phyloP scores from a whole-genome alignment of 2,329 filamentous ascomycete genomes.

The Coniochaeta pulveracea region DNA sequence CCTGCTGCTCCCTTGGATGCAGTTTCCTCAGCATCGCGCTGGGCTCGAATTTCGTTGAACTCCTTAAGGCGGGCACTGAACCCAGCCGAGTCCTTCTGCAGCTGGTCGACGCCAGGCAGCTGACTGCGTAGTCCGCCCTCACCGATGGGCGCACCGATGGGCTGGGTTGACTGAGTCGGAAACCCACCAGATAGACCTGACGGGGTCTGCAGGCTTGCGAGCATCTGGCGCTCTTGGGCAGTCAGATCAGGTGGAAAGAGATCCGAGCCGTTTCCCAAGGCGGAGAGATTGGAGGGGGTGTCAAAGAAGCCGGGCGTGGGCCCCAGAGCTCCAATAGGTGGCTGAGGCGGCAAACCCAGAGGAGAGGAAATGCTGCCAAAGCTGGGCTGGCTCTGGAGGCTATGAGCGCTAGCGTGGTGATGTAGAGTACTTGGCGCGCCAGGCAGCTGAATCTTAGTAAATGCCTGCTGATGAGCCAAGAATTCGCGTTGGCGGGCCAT shows the following conservation, averaged over 20 bases:
- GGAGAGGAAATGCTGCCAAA: constrained; percentile 93
- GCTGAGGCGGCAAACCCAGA: constrained; percentile 43
- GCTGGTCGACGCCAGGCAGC: constrained; percentile 37
- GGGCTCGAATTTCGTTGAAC: constrained; percentile 69
- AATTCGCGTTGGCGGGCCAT: constrained; percentile 95
- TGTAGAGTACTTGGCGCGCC: constrained; percentile 50
- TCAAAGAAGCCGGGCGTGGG: constrained; percentile 65
- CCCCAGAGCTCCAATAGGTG: constrained; percentile 45
- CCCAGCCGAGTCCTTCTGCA: constrained; percentile 43
- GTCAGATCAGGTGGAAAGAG: constrained; percentile 58
- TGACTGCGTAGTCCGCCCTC: constrained; percentile 30
- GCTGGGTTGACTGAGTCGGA: constrained; percentile 26
- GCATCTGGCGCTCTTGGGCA: constrained; percentile 39
- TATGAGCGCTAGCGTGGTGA: constrained; percentile 91
- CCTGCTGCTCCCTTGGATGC: background rate
- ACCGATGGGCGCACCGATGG: constrained; percentile 23
- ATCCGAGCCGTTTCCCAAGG: constrained; percentile 34
- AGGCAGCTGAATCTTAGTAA: constrained; percentile 58
- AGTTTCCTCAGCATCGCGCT: constrained; percentile 46
- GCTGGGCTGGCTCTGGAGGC: constrained; percentile 92
- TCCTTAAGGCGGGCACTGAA: constrained; percentile 67
- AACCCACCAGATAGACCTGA: constrained; percentile 19
- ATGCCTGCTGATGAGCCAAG: constrained; percentile 72
- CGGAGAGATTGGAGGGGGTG: constrained; percentile 30
- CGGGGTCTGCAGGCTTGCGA: constrained; percentile 28